A percentile compares a stretch with the other conserved stretches of the same genome.
These are phyloP conservation scores for Thymus mandschuricus DNA, from an alignment of 257 asterid species.

Conservation along the genomic window DNA sequence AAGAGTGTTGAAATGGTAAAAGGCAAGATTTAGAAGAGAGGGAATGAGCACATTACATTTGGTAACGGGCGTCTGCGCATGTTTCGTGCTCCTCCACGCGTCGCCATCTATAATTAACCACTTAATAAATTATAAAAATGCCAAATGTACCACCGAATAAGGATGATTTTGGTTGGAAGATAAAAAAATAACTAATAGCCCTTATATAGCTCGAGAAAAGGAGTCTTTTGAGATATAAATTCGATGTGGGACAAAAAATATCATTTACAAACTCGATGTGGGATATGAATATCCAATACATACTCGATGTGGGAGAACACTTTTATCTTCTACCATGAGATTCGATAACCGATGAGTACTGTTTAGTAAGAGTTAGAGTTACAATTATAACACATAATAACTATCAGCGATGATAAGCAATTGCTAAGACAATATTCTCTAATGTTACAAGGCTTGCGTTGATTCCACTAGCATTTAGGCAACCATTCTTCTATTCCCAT, in stretches of 20 bases:
- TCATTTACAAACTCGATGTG: background rate
- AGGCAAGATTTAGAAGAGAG: background rate
- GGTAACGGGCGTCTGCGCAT: background rate
- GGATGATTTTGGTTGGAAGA: background rate
- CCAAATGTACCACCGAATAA: background rate
- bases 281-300: background rate
- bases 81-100: background rate
- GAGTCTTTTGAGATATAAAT: background rate
- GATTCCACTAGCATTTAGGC: background rate
- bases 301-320: background rate
- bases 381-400: background rate
- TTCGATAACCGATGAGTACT: background rate
- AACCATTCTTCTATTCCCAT: background rate
- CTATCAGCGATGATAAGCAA: background rate
- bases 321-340: background rate
- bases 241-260: constrained; percentile 5
- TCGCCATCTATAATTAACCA: background rate
- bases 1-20: background rate
- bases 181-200: background rate
- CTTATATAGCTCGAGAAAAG: background rate
- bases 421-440: background rate
- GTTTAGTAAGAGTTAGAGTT: background rate
- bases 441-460: too few species aligned
- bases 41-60: constrained; percentile 15
- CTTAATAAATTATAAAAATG: background rate